Evolutionary conservation across 176 grass and related monocot species (phyloP).

Genomic region (Raddia distichophylla): DNA sequence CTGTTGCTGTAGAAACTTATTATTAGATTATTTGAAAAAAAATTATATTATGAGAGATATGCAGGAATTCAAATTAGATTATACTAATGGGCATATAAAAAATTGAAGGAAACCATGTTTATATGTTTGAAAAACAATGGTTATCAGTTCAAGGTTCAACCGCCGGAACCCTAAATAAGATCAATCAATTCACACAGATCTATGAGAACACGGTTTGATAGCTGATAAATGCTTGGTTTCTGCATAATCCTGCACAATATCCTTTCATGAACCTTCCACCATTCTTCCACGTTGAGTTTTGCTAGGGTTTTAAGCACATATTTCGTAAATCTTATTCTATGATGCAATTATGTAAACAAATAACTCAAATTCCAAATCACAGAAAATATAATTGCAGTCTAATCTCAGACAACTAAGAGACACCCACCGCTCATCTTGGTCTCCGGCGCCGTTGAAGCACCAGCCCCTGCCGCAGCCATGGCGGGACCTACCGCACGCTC

Average conservation of each 20-base stretch:
- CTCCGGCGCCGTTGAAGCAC: background rate
- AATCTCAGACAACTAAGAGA: background rate
- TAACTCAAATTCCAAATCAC: background rate
- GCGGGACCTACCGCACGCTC: background rate
- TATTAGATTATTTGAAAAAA: constrained; percentile 13
- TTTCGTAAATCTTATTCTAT: background rate
- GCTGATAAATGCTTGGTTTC: too few species aligned
- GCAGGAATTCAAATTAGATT: background rate
- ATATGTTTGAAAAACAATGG: background rate
- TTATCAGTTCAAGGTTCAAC: constrained; percentile 1
- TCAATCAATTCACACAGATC: background rate
- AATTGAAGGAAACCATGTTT: background rate
- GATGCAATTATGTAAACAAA: background rate
- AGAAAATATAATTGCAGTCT: background rate
- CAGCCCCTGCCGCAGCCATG: constrained; percentile 8
- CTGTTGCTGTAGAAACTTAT: constrained; percentile 32
- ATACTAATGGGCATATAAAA: background rate
- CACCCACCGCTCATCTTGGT: constrained; percentile 7
- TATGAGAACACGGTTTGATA: background rate
- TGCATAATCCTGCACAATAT: background rate
- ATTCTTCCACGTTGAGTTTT: background rate
- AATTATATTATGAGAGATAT: background rate
- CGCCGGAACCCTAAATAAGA: background rate
- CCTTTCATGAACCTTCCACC: background rate
- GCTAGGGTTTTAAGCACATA: constrained; percentile 11